Evolutionary conservation across 164 flowering plant species (phyloP).

Genomic region (Buxus sempervirens): DNA sequence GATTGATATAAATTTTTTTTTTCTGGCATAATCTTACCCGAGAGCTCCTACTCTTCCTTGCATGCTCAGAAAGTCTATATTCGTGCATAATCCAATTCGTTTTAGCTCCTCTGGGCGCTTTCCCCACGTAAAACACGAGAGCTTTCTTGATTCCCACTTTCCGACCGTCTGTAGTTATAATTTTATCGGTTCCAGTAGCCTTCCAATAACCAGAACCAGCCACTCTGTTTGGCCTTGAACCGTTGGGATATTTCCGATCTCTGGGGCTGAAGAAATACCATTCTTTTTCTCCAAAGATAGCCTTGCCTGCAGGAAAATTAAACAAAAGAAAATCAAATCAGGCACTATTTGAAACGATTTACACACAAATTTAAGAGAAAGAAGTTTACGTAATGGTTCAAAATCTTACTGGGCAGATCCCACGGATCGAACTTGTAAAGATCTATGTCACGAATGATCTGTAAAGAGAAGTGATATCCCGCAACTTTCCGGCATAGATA

Average conservation of each 20-base stretch:
- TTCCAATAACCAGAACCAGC: constrained; percentile 95
- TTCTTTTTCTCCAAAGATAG: constrained; percentile 82
- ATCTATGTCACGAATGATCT: constrained; percentile 32
- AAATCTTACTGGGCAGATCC: constrained; percentile 31
- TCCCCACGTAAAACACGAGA: constrained; percentile 74
- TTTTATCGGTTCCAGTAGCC: constrained; percentile 87
- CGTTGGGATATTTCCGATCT: constrained; percentile 86
- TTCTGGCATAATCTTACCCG: constrained; percentile 40
- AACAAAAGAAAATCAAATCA: background rate
- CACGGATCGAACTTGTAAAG: constrained; percentile 36
- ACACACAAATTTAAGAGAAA: background rate
- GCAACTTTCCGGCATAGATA: constrained; percentile 32
- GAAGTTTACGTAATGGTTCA: background rate
- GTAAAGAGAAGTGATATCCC: constrained; percentile 22
- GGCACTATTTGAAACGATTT: too few relatives aligned
- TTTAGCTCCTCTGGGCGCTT: constrained; percentile 84
- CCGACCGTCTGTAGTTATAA: constrained; percentile 57
- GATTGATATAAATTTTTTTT: constrained; percentile 24
- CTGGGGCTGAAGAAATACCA: constrained; percentile 93
- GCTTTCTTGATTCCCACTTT: constrained; percentile 89
- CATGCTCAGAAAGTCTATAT: constrained; percentile 54
- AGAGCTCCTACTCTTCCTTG: constrained; percentile 45
- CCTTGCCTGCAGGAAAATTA: constrained; percentile 47
- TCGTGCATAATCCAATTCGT: constrained; percentile 98
- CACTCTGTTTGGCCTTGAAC: constrained; percentile 82